Evolutionary conservation across 2,329 filamentous ascomycete species (phyloP), one percentile per base, ranked within the genome.

Genomic region (Stagonosporopsis tanaceti): DNA sequence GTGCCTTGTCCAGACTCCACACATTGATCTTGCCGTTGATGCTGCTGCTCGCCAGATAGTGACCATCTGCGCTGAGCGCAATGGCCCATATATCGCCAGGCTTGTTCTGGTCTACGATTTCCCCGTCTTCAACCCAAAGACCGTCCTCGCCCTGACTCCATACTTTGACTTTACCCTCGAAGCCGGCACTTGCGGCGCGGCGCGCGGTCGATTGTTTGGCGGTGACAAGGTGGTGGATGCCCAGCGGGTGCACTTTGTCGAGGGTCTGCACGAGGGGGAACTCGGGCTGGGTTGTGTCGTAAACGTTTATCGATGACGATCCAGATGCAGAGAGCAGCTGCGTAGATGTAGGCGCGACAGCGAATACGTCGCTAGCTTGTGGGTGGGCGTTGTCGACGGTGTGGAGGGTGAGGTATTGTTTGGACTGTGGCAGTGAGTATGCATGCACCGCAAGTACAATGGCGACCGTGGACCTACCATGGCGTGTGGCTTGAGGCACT

Each of bases 351-450:
- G 91, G 85, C 5, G 92, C 91, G 59, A 97, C 79, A 40, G 90
- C 88, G 78, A 93, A 97, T 63, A 97, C 91, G 74, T 96, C 91
- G 63, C 89, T 89, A 8, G 67, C 66, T 32, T 68, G 66, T 65
- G 87, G 82, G 78, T 97, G 93, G 62, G 91, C 93, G 81, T 93
- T 86, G 75, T 96, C 91, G 76, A 97, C 87, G 40, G 93, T 94
- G 77, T 97, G 92, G 66, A 90, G 90, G 71, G 94, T 96, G 62
- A 99, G 86, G 77, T 97, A 99, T 89, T 98, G 95, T 82, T 98
- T 98, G 53, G 95, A 99, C 95, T 97, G 57, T 45, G 37, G 38
- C 22, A 7, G 51, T 54, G 37, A 54, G 51, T 17, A 37, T 8
- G 1, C 1, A 11, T 20, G n/a, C 27, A 3, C 6, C 11, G n/a